These are phyloP conservation scores for Powellomyces hirtus DNA, from an alignment of 192 early-diverging fungal genomes.

Conservation along the genomic window DNA sequence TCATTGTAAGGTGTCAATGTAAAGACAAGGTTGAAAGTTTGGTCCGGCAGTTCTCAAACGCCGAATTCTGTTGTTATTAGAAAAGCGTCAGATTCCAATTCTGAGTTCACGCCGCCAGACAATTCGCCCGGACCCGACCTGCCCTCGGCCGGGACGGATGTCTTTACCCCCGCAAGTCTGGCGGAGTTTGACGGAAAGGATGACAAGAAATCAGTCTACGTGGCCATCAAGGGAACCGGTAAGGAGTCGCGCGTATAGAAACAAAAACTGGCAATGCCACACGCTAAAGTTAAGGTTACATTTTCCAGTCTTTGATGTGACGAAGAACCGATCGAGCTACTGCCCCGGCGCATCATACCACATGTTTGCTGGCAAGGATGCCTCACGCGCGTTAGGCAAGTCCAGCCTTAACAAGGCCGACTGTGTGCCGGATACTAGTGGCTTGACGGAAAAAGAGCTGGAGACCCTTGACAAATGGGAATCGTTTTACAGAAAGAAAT, in stretches of 20 bases:
- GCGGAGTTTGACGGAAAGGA: constrained; percentile 60
- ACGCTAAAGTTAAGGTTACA: not conserved
- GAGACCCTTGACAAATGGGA: constrained; percentile 74
- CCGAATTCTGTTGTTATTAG: no score
- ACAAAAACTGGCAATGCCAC: not conserved
- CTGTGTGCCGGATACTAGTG: constrained; percentile 68
- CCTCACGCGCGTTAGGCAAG: constrained; percentile 68
- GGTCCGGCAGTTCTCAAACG: no score
- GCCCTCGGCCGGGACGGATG: not conserved
- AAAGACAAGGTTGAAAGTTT: no score
- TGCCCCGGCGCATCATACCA: constrained; percentile 59
- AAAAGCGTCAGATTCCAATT: no score
- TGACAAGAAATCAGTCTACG: constrained; percentile 57
- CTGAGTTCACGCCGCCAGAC: not conserved
- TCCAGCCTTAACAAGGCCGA: constrained; percentile 65
- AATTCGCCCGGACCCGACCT: not conserved
- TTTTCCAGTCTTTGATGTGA: constrained; percentile 66
- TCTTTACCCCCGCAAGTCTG: constrained; percentile 56
- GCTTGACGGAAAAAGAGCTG: constrained; percentile 63
- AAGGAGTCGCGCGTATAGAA: not conserved
- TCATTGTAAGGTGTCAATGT: no score
- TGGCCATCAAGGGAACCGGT: constrained; percentile 72
- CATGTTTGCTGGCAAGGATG: constrained; percentile 77
- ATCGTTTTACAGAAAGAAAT: constrained; percentile 64
- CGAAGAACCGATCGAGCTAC: constrained; percentile 57